Base-by-base conservation (phyloP, 768 basidiomycete species). In the Termitomyces sp. region DNA sequence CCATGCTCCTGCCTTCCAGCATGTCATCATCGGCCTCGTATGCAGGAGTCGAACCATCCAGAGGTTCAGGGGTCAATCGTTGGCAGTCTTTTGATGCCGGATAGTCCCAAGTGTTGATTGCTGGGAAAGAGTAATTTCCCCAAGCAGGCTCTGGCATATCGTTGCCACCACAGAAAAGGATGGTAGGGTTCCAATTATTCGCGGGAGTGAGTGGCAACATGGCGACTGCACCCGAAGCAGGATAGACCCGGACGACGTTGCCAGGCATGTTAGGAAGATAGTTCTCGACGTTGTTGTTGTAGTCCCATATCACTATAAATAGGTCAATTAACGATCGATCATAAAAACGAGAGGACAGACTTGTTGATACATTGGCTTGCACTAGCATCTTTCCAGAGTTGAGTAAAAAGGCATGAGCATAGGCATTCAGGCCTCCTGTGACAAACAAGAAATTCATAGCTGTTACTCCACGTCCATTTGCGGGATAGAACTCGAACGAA, bases 121-220 rank as follows among this genome's bases (percentile, higher is more conserved):
- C 80, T 6, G 92, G 89, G 69, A 73, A 82, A 2, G 84, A 77
- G 66, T 92, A 94, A 70, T 92, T 81, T 50, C 92, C 92, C 75
- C 86, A 96, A 46, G 75, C 76, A 8, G 77, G 75, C 16, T 84
- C 86, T 3, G 85, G 76, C 81, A 96, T 87, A 68, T 88, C 79
- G 9, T 84, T 82, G 28, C 96, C 96, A 51, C 95, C 95, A 62
- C 95, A 98, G 73, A 98, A 95, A 45, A 98, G 65, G 45, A 97
- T 68, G 0, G 92, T 92, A 0, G 88, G 91, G 0, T 79, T 83
- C 69, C 91, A 98, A 68, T 91, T 88, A 74, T 96, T 97, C 26
- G 79, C 87, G 5, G 90, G 88, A 1, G 91, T 95, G 18, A 98
- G 79, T 7, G 95, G 95, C 0, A 98, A 80, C 88, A 98, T 92